Percentiles rank a stretch among this genome's conserved stretches.
These are phyloP conservation scores for Neofusicoccum umdonicola DNA, from an alignment of 2,329 filamentous ascomycete species.

Conservation along the genomic window DNA sequence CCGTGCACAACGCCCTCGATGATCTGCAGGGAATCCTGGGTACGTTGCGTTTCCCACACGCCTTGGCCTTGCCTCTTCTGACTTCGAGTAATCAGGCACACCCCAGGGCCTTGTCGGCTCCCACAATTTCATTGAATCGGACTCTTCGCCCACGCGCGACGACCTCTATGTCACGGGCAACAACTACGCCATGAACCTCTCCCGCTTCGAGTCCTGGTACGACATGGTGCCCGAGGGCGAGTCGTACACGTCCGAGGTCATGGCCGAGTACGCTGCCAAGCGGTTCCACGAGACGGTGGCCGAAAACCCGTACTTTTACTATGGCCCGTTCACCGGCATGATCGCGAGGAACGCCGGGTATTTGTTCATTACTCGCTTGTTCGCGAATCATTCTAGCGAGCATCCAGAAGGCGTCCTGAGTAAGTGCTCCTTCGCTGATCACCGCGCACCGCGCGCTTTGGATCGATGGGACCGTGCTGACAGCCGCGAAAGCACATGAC, in stretches of 20 bases:
- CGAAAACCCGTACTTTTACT: conserved; percentile 56
- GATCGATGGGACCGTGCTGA: neutral
- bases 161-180: conserved; percentile 55
- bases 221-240: conserved; percentile 27
- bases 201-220: conserved; percentile 51
- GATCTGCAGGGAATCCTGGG: conserved; percentile 43
- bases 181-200: conserved; percentile 51
- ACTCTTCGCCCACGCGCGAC: conserved; percentile 52
- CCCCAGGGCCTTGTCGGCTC: conserved; percentile 50
- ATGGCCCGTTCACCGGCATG: conserved; percentile 52
- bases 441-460: neutral
- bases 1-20: conserved; percentile 34
- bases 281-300: conserved; percentile 50
- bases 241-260: neutral
- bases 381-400: conserved; percentile 17
- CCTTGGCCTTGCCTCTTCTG: neutral
- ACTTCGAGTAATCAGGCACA: conserved; percentile 26
- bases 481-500: neutral
- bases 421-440: neutral
- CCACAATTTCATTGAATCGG: conserved; percentile 56
- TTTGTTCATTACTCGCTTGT: conserved; percentile 31
- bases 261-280: conserved; percentile 23
- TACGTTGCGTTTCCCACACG: neutral
- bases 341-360: conserved; percentile 49
- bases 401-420: neutral